Evolutionary conservation across 2,329 filamentous ascomycete genomes (phyloP), one percentile per base, ranked within the genome.

Genomic region (Cylindrodendrum hubeiense): DNA sequence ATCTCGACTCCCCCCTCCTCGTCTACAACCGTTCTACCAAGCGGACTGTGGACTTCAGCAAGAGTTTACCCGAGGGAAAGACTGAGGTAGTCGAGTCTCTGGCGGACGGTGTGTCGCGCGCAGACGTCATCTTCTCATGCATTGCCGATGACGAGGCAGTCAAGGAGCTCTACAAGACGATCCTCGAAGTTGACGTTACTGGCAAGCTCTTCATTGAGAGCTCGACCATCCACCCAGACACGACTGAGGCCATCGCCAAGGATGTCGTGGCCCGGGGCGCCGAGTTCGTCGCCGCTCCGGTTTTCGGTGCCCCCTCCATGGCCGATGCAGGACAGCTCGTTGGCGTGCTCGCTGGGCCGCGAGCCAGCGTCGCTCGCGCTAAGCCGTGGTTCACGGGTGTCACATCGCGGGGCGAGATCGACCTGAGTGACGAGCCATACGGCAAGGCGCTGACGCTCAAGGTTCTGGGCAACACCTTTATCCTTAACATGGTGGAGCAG

Each of bases 141-240:
- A 85, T 97, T 4, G 89, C 91, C 69, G 91, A 96, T 75, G 94
- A 97, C 77, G 83, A 86, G 3, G 92, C 92, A 5, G 89, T 97
- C 46, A 86, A 89, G 62, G 81, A 86, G 5, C 88, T 89, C 21
- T 85, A 93, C 65, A 79, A 85, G 44, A 77, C 84, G 3, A 86
- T 91, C 30, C 80, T 93, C 4, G 75, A 80, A 19, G 60, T 50
- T 28, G 81, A 89, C 62, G 80, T 93, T 19, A 84, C 84, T 28
- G 90, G 89, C 66, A 97, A 97, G 81, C 83, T 96, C 17, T 90
- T 97, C 70, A 87, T 97, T 33, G 94, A 97, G 76, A 95, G 92
- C 84, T 96, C 93, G 4, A 97, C 94, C 26, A 88, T 97, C 37
- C 92, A 96, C 78, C 94, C 95, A 0, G 91, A 95, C 60, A 94